phyloP scores from a whole-genome alignment of 805 yeast genomes.

The Kodamaea neixiangensis region DNA sequence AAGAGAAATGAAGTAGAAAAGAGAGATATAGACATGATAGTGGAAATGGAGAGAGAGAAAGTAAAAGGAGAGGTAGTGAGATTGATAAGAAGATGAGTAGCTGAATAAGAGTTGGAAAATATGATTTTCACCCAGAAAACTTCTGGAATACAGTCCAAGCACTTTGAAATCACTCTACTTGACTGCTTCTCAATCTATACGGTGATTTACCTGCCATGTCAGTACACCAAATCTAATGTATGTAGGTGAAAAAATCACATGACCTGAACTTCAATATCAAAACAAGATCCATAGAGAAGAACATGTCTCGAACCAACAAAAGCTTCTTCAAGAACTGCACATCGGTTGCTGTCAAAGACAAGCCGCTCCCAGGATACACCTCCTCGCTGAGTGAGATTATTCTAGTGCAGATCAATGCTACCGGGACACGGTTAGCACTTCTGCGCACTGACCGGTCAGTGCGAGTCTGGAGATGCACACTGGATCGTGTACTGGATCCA shows the following conservation, averaged over 20 bases:
- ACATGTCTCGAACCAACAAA: slow-evolving; percentile 3
- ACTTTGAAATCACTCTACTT: no score
- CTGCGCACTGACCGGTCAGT: slow-evolving; percentile 46
- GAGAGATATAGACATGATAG: no score
- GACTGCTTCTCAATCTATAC: no score
- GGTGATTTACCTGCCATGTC: no score
- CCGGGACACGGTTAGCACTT: slow-evolving; percentile 45
- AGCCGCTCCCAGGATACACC: slow-evolving; percentile 19
- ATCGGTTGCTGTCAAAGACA: slow-evolving; percentile 12
- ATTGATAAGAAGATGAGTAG: no score
- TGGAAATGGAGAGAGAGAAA: no score
- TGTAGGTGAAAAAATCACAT: not conserved
- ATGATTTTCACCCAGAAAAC: no score
- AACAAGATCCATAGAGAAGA: not conserved
- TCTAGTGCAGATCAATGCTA: slow-evolving; percentile 38
- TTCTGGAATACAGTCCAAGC: no score
- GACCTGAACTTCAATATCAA: not conserved
- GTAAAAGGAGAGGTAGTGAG: no score
- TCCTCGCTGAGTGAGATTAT: slow-evolving; percentile 33
- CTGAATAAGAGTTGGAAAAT: no score
- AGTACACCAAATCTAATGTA: no score
- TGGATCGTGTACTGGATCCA: slow-evolving; percentile 35
- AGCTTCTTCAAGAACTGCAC: slow-evolving; percentile 11
- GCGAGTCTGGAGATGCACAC: slow-evolving; percentile 38
- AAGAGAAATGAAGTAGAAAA: no score